Conservation (phyloP, 2,329 filamentous ascomycete species). For the Rhynchosporium graminicola region DNA sequence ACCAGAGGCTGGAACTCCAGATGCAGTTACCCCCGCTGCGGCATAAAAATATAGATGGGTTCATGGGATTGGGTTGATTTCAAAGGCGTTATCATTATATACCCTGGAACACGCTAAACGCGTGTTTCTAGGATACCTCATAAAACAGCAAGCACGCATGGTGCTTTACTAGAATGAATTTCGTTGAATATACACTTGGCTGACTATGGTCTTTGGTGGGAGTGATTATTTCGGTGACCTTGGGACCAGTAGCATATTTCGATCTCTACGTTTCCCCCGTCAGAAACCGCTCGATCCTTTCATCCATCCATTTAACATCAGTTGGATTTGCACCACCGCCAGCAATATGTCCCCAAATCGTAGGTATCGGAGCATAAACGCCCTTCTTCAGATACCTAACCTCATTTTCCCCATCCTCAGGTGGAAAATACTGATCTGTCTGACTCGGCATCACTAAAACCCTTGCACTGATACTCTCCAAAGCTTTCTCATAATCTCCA, state of each 20-base stretch:
- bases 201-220: neutral
- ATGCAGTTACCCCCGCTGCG: conserved; percentile 5
- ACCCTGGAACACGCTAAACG: conserved; percentile 12
- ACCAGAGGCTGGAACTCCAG: conserved; percentile 9
- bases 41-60: neutral
- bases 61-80: conserved; percentile 8
- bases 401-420: conserved; percentile 42
- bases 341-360: conserved; percentile 44
- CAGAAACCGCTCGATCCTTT: conserved; percentile 39
- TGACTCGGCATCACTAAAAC: conserved; percentile 61
- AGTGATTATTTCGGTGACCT: too few species aligned
- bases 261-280: neutral
- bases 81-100: conserved; percentile 16
- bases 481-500: conserved; percentile 49
- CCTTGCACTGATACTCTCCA: conserved; percentile 62
- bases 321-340: conserved; percentile 38
- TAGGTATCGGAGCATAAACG: conserved; percentile 41
- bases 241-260: neutral
- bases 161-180: neutral
- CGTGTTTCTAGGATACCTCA: neutral
- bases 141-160: neutral
- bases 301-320: conserved; percentile 41
- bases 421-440: conserved; percentile 68
- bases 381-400: conserved; percentile 36
- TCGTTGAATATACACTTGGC: neutral